Percentiles rank a stretch among this genome's conserved stretches.
phyloP scores from a whole-genome alignment of 2,329 filamentous ascomycete genomes.

The Gremmenia infestans region DNA sequence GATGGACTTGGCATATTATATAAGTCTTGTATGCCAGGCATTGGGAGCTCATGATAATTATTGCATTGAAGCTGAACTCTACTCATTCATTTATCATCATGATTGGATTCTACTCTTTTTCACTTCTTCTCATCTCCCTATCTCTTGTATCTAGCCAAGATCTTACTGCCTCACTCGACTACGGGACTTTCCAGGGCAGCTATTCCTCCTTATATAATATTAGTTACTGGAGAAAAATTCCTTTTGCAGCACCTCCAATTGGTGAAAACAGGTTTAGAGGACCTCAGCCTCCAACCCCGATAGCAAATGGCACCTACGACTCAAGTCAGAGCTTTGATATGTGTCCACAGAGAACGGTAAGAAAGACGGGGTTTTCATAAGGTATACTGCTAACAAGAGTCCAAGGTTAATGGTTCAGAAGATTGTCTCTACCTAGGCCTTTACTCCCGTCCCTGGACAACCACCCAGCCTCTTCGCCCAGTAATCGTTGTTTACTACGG shows the following conservation, averaged over 20 bases:
- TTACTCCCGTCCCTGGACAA: constrained; percentile 52
- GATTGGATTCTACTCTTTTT: background rate
- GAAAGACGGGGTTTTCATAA: background rate
- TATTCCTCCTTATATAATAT: constrained; percentile 50
- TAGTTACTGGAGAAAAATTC: constrained; percentile 55
- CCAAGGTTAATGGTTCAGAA: constrained; percentile 46
- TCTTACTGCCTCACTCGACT: constrained; percentile 40
- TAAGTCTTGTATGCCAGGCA: background rate
- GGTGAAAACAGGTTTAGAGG: constrained; percentile 55
- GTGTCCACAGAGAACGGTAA: constrained; percentile 52
- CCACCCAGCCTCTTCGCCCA: constrained; percentile 41
- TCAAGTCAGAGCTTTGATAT: constrained; percentile 51
- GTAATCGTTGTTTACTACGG: constrained; percentile 58
- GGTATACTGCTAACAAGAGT: background rate
- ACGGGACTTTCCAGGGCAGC: constrained; percentile 48
- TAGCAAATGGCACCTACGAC: constrained; percentile 48
- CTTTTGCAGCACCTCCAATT: constrained; percentile 53
- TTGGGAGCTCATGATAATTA: background rate
- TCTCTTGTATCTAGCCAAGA: constrained; percentile 14
- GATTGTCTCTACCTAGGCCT: constrained; percentile 58
- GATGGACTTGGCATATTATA: background rate
- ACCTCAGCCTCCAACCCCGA: constrained; percentile 48
- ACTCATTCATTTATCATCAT: background rate
- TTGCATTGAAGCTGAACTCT: background rate
- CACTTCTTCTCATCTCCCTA: background rate